Evolutionary conservation across 1,139 yeast species (phyloP), one percentile per base, ranked within the genome.

Genomic region (Geotrichum citri-aurantii): DNA sequence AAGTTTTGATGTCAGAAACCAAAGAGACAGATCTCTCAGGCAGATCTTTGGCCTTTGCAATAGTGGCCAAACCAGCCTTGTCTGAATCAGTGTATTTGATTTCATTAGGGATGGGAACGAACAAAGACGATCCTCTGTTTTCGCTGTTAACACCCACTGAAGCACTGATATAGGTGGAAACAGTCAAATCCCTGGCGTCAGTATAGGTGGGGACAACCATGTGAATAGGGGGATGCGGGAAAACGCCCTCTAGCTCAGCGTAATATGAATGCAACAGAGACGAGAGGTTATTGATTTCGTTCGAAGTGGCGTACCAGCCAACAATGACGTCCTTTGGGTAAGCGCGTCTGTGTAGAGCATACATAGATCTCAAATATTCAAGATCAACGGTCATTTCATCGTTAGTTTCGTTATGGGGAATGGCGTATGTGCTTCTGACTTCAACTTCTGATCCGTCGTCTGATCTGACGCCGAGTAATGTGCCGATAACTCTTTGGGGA

Each of bases 251-350:
- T 48, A 76, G 82, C 72, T 85, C 86, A 23, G 77, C 68, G 74
- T 86, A 90, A 71, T 89, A 87, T 69, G 87, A 95, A 71, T 90
- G 96, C 68, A 90, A 84, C 66, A 90, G 80, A n/a, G 89, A 88
- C 27, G 95, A 84, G 70, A 86, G 81, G 62, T 84, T 80, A 74
- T 88, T 92, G 64, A 90, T 81, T 64, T 79, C 80, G 24, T 79
- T 74, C 49, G 82, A 76, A 42, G 92, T 85, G 56, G 95, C 88
- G 73, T 88, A 89, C 97, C 97, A 90, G 59, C 97, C 97, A 60
- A 90, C 80, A 58, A 90, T 88, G 55, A 81, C 79, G 66, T 86
- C 89, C 71, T 87, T 87, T 59, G 95, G 93, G 59, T 59, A 58
- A 46, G 95, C 85, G 69, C 83, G 84, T 74, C 86, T 87, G 74